Evolutionary conservation across 1,139 yeast genomes (phyloP).

Genomic region (Nakaseomyces nivariensis): DNA sequence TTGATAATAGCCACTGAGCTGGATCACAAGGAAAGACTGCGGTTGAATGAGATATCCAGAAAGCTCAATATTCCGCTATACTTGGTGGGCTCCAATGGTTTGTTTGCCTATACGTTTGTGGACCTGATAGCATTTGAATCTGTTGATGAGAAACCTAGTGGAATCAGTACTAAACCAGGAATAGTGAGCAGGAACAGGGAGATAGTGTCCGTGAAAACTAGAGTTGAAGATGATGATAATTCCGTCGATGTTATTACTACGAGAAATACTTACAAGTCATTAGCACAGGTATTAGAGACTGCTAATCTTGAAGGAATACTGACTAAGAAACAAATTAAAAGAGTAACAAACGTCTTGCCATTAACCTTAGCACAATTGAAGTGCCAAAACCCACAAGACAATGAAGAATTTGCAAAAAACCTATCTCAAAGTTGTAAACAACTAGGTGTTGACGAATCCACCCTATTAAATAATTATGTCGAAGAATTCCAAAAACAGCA

Average conservation of each 20-base stretch:
- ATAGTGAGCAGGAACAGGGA: constrained; percentile 39
- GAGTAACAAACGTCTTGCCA: constrained; percentile 54
- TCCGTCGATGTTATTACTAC: constrained; percentile 45
- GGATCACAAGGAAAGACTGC: constrained; percentile 31
- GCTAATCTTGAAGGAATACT: constrained; percentile 36
- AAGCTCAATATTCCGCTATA: constrained; percentile 52
- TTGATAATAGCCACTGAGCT: constrained; percentile 71
- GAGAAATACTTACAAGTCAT: constrained; percentile 41
- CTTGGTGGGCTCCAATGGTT: constrained; percentile 61
- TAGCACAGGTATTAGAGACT: constrained; percentile 33
- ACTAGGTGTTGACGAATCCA: constrained; percentile 35
- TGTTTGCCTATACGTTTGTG: constrained; percentile 71
- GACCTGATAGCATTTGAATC: constrained; percentile 61
- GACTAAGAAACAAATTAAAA: constrained; percentile 46
- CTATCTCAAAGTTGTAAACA: constrained; percentile 30
- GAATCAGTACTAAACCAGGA: constrained; percentile 38
- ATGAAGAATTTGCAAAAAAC: constrained; percentile 28
- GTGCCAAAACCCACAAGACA: constrained; percentile 4
- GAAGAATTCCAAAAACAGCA: constrained; percentile 40
- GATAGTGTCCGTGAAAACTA: constrained; percentile 39
- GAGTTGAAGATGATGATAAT: constrained; percentile 33
- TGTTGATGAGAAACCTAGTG: constrained; percentile 42
- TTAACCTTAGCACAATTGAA: constrained; percentile 42
- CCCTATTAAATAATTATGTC: constrained; percentile 33
- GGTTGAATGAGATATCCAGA: constrained; percentile 48